Percentiles rank a stretch among this genome's conserved stretches.
Conservation (phyloP, 164 flowering plant species). For the Echeveria elegans region DNA sequence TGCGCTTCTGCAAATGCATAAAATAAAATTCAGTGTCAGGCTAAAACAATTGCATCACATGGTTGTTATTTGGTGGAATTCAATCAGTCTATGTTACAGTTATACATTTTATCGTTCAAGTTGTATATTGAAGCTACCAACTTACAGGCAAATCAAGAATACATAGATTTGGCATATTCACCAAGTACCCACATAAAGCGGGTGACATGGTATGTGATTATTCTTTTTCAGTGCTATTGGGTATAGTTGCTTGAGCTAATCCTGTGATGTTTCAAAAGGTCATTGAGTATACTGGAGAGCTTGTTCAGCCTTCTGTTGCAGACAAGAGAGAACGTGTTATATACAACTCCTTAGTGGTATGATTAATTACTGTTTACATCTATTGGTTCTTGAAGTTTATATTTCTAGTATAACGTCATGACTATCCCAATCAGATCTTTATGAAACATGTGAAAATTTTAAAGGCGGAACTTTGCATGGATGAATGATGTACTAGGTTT, state of each 20-base stretch:
- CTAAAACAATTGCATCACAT: too few species aligned
- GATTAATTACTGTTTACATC: conserved; percentile 22
- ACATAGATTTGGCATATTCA: conserved; percentile 94
- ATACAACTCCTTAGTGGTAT: conserved; percentile 95
- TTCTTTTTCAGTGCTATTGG: background rate
- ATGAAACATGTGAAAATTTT: too few species aligned
- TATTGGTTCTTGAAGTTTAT: too few species aligned
- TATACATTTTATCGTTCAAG: background rate
- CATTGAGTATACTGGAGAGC: conserved; percentile 91
- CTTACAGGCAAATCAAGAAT: conserved; percentile 82
- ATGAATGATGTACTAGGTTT: too few species aligned
- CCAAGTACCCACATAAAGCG: conserved; percentile 77
- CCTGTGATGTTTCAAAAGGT: conserved; percentile 34
- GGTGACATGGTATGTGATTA: conserved; percentile 79
- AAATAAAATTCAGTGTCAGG: too few species aligned
- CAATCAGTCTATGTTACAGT: background rate
- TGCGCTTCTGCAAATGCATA: too few species aligned
- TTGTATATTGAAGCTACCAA: conserved; percentile 2
- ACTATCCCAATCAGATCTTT: too few species aligned
- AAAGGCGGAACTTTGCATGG: too few species aligned
- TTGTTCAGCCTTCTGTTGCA: conserved; percentile 85
- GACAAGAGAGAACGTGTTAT: conserved; percentile 84
- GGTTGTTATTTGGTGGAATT: background rate
- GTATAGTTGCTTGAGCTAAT: background rate
- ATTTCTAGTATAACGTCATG: too few species aligned